Conservation (phyloP, 23 red algal species). For the Porphyridium purpureum region DNA sequence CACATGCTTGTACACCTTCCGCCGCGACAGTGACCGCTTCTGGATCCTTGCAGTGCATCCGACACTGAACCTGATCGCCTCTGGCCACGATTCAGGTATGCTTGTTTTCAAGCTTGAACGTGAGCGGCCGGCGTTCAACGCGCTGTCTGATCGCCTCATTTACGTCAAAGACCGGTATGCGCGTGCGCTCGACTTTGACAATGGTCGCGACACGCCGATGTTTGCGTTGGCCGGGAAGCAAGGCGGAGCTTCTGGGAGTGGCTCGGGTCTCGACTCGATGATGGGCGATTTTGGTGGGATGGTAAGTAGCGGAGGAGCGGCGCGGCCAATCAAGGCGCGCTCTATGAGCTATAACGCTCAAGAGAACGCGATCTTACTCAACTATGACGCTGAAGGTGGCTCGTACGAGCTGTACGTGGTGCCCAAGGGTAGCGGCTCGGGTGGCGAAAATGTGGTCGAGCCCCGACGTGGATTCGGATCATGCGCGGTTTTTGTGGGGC, state of each 20-base stretch:
- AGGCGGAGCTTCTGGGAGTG: no score
- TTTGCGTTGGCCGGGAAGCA: no score
- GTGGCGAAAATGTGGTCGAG: constrained; percentile 30
- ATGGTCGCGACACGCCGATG: constrained; percentile 76
- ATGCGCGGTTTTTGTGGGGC: constrained; percentile 76
- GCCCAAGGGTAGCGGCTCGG: constrained; percentile 15
- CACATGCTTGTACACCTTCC: constrained; percentile 80
- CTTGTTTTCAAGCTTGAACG: constrained; percentile 93
- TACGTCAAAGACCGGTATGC: constrained; percentile 84
- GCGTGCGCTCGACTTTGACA: constrained; percentile 80
- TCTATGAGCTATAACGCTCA: constrained; percentile 66
- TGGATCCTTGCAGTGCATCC: constrained; percentile 98
- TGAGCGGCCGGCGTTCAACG: constrained; percentile 77
- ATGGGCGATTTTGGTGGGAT: constrained; percentile 23
- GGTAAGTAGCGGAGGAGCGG: constrained; percentile 8
- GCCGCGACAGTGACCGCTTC: constrained; percentile 85
- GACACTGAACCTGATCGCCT: constrained; percentile 65
- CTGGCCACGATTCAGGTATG: constrained; percentile 92
- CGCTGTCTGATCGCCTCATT: constrained; percentile 29
- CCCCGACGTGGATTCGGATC: constrained; percentile 48
- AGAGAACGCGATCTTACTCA: constrained; percentile 67
- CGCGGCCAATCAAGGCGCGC: constrained; percentile 26
- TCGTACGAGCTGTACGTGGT: constrained; percentile 66
- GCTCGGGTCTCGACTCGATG: no score
- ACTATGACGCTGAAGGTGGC: constrained; percentile 76